These are phyloP conservation scores for Saturnispora silvae DNA, from an alignment of 805 yeast species.

Conservation along the genomic window DNA sequence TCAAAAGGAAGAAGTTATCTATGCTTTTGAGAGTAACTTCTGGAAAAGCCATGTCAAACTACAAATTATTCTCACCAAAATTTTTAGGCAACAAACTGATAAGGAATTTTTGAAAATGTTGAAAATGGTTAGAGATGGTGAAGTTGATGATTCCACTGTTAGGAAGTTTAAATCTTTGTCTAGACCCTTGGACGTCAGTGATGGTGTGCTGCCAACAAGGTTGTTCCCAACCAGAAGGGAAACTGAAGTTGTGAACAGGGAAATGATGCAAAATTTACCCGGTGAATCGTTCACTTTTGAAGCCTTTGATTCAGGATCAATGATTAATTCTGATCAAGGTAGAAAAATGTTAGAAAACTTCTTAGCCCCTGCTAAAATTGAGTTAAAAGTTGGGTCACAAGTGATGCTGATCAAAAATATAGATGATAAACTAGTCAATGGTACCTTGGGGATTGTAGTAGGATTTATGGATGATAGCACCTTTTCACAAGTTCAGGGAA, in stretches of 20 bases:
- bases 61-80: slow-evolving; percentile 50
- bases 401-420: slow-evolving; percentile 75
- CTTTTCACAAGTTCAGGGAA: slow-evolving; percentile 13
- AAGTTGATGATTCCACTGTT: slow-evolving; percentile 37
- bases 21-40: slow-evolving; percentile 55
- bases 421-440: slow-evolving; percentile 65
- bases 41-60: slow-evolving; percentile 51
- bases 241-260: slow-evolving; percentile 55
- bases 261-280: slow-evolving; percentile 35
- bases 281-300: slow-evolving; percentile 34
- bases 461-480: slow-evolving; percentile 39
- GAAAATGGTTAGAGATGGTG: slow-evolving; percentile 62
- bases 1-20: slow-evolving; percentile 27
- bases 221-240: slow-evolving; percentile 64
- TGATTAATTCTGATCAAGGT: slow-evolving; percentile 31
- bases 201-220: slow-evolving; percentile 64
- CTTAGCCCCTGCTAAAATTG: slow-evolving; percentile 48
- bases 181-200: slow-evolving; percentile 40
- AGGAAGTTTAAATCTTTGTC: slow-evolving; percentile 39
- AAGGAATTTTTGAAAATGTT: slow-evolving; percentile 59
- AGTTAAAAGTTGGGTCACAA: slow-evolving; percentile 62
- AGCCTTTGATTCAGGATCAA: slow-evolving; percentile 46
- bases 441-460: slow-evolving; percentile 58
- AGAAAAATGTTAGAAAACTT: slow-evolving; percentile 42
- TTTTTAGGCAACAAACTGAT: slow-evolving; percentile 73